Percentiles rank a stretch among this genome's conserved stretches.
These are phyloP conservation scores for Auriscalpium vulgare DNA, from an alignment of 768 basidiomycete species.

Conservation along the genomic window DNA sequence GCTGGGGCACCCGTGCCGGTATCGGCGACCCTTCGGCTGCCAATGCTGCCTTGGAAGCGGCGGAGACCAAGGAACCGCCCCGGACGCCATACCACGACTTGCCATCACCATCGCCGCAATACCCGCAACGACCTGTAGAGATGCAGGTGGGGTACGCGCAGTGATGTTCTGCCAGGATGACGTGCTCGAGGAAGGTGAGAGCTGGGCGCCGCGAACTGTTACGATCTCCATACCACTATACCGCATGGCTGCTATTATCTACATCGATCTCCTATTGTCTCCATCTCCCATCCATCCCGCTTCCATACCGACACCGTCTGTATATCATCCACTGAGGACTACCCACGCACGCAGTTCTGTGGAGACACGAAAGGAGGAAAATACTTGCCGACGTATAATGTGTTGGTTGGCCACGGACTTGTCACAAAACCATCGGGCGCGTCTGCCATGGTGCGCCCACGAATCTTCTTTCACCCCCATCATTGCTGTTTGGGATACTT, in stretches of 20 bases:
- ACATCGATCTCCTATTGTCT: constrained; percentile 9
- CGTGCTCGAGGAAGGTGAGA: neutral
- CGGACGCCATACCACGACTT: constrained; percentile 9
- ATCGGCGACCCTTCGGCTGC: constrained; percentile 79
- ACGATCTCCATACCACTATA: constrained; percentile 10
- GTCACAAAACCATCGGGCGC: neutral
- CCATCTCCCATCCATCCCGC: neutral
- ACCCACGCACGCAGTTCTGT: neutral
- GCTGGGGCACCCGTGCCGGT: constrained; percentile 94
- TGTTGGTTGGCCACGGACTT: neutral
- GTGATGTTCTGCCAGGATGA: constrained; percentile 9
- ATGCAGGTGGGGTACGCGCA: constrained; percentile 23
- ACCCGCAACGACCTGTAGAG: constrained; percentile 21
- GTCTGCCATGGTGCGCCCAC: neutral
- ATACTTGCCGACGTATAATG: neutral
- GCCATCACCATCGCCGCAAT: constrained; percentile 16
- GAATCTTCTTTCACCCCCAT: neutral
- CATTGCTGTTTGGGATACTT: neutral
- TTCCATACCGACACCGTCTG: constrained; percentile 3
- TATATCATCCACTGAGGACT: constrained; percentile 3
- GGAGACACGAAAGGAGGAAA: neutral
- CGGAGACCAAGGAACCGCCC: constrained; percentile 15
- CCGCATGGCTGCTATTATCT: constrained; percentile 12
- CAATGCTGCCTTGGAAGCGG: constrained; percentile 54
- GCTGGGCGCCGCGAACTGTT: constrained; percentile 1